These are phyloP conservation scores for Ophiosphaerella narmari DNA, from an alignment of 2,329 filamentous ascomycete species.

Conservation along the genomic window DNA sequence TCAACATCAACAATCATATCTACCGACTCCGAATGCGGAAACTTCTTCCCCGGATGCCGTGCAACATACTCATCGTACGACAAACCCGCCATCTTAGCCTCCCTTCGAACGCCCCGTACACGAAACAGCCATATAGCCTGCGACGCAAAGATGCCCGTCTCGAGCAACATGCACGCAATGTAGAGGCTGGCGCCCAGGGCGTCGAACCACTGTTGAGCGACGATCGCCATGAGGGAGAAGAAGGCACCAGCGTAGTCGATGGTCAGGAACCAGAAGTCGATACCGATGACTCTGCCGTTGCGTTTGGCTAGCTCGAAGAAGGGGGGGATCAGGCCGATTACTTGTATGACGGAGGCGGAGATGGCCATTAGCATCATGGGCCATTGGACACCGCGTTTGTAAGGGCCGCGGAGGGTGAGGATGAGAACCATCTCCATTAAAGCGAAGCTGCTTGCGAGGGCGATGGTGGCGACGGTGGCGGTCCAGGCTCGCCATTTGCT, in stretches of 20 bases:
- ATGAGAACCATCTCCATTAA: slow-evolving; percentile 62
- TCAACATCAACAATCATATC: slow-evolving; percentile 8
- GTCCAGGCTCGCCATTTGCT: slow-evolving; percentile 57
- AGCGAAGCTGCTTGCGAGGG: slow-evolving; percentile 53
- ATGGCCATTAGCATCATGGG: slow-evolving; percentile 63
- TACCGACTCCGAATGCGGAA: slow-evolving; percentile 2
- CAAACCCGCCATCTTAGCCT: slow-evolving; percentile 57
- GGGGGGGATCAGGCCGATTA: slow-evolving; percentile 61
- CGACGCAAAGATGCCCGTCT: slow-evolving; percentile 63
- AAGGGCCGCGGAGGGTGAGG: slow-evolving; percentile 60
- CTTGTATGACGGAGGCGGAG: slow-evolving; percentile 61
- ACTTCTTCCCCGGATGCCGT: background rate
- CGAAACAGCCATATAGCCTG: slow-evolving; percentile 65
- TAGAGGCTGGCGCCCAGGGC: slow-evolving; percentile 65
- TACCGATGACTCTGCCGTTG: slow-evolving; percentile 64
- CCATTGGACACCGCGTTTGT: slow-evolving; percentile 58
- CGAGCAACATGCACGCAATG: slow-evolving; percentile 62
- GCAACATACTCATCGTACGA: slow-evolving; percentile 49
- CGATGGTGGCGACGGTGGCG: slow-evolving; percentile 49
- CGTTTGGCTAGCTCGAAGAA: slow-evolving; percentile 68
- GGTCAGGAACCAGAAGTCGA: slow-evolving; percentile 62
- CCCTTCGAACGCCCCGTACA: slow-evolving; percentile 57
- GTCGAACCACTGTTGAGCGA: slow-evolving; percentile 65
- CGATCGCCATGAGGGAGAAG: slow-evolving; percentile 67
- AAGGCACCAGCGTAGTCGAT: slow-evolving; percentile 66